Base-by-base conservation (phyloP, 148 eudicot species). In the Nepenthes mirabilis region DNA sequence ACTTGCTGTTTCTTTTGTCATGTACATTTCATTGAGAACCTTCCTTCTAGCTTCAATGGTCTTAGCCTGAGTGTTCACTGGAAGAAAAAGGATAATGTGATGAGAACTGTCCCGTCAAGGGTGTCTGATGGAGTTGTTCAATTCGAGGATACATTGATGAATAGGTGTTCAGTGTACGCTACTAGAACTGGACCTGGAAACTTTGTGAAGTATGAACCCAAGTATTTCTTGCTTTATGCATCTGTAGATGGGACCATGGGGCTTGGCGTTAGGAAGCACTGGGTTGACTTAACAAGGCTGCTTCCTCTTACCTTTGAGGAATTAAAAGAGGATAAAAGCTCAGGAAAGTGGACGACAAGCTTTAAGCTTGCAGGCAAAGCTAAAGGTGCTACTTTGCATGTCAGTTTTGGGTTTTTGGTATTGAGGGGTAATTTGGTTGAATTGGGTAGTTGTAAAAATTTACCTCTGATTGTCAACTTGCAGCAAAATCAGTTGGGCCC, bases 281-380 rank as follows among this genome's bases (percentile, higher is more conserved):
- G 86, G 78, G 59, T 89, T 62, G 94, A 89, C 70, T 75, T 89
- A 47, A 82, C 97, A 8, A 83, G 87, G 75, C 74, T 89, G 81
- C 93, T 89, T 77, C 97, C 97, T 47, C 79, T 89, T 65, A 80
- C 82, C 7, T 40, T 83, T 63, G 90, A 80, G 72, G 97, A 86
- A 59, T 83, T 89, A 52, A 87, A 77, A 68, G 81, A 77, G 54
- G 81, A 79, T 47, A 83, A 69, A 47, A 77, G 83, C 66, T 79
- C 80, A 2, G 93, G 96, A 34, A 81, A 76, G 72, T 89, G 96
- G 96, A 74, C 88, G 2, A 85, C 96, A 4, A 81, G 93, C 57
- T 85, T 81, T 71, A 79, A 83, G 75, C 89, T 89, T 32, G 69
- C 65, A 33, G 93, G 89, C n/a, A 72, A 66, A 69, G 96, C 89